A percentile compares a stretch with the other conserved stretches of the same genome.
These are phyloP conservation scores for Candolleomyces efflorescens DNA, from an alignment of 768 basidiomycete species.

Conservation along the genomic window DNA sequence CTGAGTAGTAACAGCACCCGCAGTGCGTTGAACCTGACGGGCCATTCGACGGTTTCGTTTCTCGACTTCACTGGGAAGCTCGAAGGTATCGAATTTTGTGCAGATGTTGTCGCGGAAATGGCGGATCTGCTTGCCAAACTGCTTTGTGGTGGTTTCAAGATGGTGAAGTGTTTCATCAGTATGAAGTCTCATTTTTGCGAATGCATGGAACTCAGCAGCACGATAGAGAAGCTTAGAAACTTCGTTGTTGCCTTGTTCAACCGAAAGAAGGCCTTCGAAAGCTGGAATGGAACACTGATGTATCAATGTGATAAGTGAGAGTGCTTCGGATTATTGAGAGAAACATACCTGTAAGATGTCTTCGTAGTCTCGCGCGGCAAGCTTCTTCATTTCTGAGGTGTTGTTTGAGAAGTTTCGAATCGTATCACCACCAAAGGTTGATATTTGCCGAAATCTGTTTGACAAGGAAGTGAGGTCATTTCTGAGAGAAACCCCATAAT, in stretches of 20 bases:
- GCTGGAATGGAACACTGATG: neutral
- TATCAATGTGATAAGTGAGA: too few relatives aligned
- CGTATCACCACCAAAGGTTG: constrained; percentile 20
- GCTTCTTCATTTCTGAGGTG: constrained; percentile 25
- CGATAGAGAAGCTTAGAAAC: neutral
- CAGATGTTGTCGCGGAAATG: neutral
- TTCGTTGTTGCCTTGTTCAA: neutral
- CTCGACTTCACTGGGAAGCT: neutral
- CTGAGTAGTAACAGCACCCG: neutral
- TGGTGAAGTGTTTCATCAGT: neutral
- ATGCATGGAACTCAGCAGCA: constrained; percentile 2
- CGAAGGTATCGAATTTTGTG: neutral
- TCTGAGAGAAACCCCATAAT: too few relatives aligned
- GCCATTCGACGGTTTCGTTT: neutral
- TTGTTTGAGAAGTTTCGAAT: constrained; percentile 28
- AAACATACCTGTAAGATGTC: constrained; percentile 31
- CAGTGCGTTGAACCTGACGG: neutral
- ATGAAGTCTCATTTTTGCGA: neutral
- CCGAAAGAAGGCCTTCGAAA: neutral
- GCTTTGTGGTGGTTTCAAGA: neutral
- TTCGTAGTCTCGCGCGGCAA: constrained; percentile 32
- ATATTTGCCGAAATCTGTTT: constrained; percentile 24
- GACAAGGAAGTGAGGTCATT: too few relatives aligned
- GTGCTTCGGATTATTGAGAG: too few relatives aligned
- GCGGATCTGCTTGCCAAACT: neutral